Evolutionary conservation across 306 rosid species (phyloP).

Genomic region (Rosa rugosa): DNA sequence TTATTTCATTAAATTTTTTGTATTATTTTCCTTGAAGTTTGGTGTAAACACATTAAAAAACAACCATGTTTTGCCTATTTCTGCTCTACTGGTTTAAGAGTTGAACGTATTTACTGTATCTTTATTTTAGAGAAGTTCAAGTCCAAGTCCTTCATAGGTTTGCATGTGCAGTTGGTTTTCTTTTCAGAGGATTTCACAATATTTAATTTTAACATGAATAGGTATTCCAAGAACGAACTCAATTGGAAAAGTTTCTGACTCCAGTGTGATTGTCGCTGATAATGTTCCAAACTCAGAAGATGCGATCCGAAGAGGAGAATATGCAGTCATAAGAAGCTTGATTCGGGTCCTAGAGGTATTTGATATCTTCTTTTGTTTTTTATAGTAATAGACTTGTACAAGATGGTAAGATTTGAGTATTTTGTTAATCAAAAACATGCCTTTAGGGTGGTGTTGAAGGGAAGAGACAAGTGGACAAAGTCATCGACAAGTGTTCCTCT

Average conservation of each 20-base stretch:
- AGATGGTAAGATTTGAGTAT: conserved; percentile 17
- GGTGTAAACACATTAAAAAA: not conserved
- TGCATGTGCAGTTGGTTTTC: not conserved
- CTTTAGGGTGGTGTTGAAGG: conserved; percentile 92
- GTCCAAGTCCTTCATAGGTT: conserved; percentile 11
- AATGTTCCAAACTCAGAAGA: conserved; percentile 71
- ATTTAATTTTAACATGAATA: conserved; percentile 32
- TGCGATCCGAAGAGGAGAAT: conserved; percentile 91
- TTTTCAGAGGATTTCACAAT: not conserved
- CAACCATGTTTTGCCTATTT: not conserved
- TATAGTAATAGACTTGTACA: not conserved
- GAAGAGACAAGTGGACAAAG: conserved; percentile 92
- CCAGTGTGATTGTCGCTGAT: conserved; percentile 52
- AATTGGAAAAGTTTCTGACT: conserved; percentile 65
- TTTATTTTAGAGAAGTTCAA: not conserved
- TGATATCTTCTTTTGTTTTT: conserved; percentile 24
- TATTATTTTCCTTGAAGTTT: not conserved
- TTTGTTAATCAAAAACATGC: conserved; percentile 25
- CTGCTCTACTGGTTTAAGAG: not conserved
- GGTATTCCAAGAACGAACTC: conserved; percentile 83
- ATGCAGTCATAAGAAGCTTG: conserved; percentile 84
- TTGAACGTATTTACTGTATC: not conserved
- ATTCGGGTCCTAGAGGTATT: conserved; percentile 87
- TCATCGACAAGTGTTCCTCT: conserved; percentile 85
- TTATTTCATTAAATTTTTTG: not conserved